These are phyloP conservation scores for Lepidium didymum DNA, from an alignment of 345 rosid genomes.

Conservation along the genomic window DNA sequence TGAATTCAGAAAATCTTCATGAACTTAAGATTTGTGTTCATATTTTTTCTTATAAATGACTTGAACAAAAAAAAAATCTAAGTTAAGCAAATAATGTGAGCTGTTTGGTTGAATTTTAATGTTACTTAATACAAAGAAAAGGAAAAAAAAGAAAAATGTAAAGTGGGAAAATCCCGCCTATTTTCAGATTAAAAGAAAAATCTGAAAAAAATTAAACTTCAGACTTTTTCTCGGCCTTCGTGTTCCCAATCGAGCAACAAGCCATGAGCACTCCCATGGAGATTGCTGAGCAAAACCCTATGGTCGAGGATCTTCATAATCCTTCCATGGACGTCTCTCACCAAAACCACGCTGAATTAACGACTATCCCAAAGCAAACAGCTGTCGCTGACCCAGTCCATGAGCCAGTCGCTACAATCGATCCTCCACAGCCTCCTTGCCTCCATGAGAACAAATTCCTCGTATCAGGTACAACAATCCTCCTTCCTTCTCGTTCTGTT, in stretches of 20 bases:
- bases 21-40: no score
- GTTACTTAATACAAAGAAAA: neutral
- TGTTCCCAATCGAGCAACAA: neutral
- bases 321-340: slow-evolving; percentile 23
- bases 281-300: slow-evolving; percentile 34
- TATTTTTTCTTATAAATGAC: no score
- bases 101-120: no score
- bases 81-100: no score
- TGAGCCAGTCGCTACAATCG: slow-evolving; percentile 29
- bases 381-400: slow-evolving; percentile 23
- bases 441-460: slow-evolving; percentile 40
- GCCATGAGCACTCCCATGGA: slow-evolving; percentile 68
- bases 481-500: neutral
- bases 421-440: slow-evolving; percentile 6
- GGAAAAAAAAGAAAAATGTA: neutral
- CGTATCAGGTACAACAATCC: slow-evolving; percentile 50
- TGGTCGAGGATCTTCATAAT: slow-evolving; percentile 5
- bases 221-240: neutral
- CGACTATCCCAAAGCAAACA: slow-evolving; percentile 10
- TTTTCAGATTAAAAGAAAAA: neutral
- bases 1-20: no score
- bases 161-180: slow-evolving; percentile 14
- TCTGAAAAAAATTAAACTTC: neutral
- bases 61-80: no score
- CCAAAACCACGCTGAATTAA: neutral